Evolutionary conservation across 768 basidiomycete species (phyloP).

Genomic region (Podaxis sp.): DNA sequence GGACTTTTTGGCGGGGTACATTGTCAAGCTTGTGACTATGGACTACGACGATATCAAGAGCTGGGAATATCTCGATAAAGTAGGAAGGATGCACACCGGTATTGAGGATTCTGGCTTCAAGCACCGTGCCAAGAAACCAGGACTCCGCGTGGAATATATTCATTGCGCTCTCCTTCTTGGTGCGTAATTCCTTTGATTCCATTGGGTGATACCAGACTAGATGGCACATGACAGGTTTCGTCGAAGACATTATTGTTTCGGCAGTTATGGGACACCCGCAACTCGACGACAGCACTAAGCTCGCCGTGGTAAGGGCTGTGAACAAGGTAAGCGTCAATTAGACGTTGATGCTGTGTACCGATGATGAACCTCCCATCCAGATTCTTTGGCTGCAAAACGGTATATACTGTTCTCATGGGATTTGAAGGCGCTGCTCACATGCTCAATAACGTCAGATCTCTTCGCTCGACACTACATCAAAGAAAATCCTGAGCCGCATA

Average conservation of each 20-base stretch:
- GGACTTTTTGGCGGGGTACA: conserved; percentile 34
- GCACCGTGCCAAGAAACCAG: conserved; percentile 22
- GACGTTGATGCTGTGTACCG: neutral
- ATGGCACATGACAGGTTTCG: conserved; percentile 30
- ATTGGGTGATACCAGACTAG: neutral
- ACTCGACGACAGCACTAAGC: conserved; percentile 36
- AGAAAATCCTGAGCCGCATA: conserved; percentile 17
- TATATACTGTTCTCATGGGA: neutral
- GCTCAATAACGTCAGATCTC: conserved; percentile 25
- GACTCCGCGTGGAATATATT: conserved; percentile 37
- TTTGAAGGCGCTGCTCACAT: neutral
- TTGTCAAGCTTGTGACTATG: conserved; percentile 39
- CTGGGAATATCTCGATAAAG: conserved; percentile 49
- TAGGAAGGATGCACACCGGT: conserved; percentile 52
- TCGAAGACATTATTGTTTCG: conserved; percentile 43
- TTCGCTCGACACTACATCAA: conserved; percentile 44
- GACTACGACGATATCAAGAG: conserved; percentile 41
- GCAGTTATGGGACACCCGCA: conserved; percentile 41
- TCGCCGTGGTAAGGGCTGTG: conserved; percentile 38
- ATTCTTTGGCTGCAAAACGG: conserved; percentile 50
- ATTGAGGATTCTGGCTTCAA: neutral
- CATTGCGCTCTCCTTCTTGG: conserved; percentile 39
- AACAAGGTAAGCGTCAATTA: conserved; percentile 38
- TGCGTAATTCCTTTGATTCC: neutral
- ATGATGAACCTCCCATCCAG: conserved; percentile 21